These are phyloP conservation scores for Hyphochytrium catenoides DNA, from an alignment of 352 stramenopile genomes.

Conservation along the genomic window DNA sequence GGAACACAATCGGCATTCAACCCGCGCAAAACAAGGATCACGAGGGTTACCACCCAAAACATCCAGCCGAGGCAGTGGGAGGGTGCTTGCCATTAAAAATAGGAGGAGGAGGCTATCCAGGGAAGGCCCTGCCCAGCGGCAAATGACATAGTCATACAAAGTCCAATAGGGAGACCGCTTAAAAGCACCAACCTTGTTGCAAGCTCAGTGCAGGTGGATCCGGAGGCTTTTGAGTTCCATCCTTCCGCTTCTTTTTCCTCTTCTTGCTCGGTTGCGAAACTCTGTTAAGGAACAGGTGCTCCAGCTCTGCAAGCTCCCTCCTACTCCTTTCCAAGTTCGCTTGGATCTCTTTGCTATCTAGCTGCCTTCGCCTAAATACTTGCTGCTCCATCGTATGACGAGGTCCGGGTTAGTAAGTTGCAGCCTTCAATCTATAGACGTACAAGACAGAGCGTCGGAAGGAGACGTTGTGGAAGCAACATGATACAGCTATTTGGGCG, in stretches of 20 bases:
- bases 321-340: conserved; percentile 48
- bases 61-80: too few relatives aligned
- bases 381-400: conserved; percentile 15
- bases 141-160: too few relatives aligned
- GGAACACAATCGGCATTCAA: too few relatives aligned
- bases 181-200: neutral
- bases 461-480: conserved; percentile 1
- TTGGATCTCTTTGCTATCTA: conserved; percentile 40
- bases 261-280: conserved; percentile 79
- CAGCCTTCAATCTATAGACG: neutral
- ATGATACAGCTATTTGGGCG: neutral
- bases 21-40: too few relatives aligned
- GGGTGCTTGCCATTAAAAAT: too few relatives aligned
- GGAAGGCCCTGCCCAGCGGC: too few relatives aligned
- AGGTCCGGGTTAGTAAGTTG: neutral
- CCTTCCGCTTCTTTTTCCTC: conserved; percentile 51
- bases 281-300: conserved; percentile 85
- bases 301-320: conserved; percentile 56
- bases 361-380: conserved; percentile 36
- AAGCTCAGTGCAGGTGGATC: conserved; percentile 14
- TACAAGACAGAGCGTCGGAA: too few relatives aligned
- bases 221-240: conserved; percentile 48
- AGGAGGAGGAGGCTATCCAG: too few relatives aligned
- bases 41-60: too few relatives aligned
- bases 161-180: too few relatives aligned